Evolutionary conservation across 2,329 filamentous ascomycete genomes (phyloP).

Genomic region (Xylaria sp.): DNA sequence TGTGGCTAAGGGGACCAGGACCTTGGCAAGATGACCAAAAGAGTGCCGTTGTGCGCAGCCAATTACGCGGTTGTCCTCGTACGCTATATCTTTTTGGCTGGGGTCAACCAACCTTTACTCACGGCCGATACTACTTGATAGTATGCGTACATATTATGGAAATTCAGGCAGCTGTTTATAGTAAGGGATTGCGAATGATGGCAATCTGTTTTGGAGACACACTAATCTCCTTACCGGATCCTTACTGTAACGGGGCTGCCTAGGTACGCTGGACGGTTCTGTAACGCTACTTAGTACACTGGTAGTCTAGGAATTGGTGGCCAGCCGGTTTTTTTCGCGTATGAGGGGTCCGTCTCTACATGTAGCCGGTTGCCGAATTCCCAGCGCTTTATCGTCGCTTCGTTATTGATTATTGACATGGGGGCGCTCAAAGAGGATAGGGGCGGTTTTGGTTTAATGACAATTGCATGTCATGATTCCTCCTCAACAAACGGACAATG

Average conservation of each 20-base stretch:
- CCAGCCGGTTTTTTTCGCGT: not conserved
- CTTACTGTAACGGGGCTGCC: constrained; percentile 19
- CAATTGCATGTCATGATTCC: not conserved
- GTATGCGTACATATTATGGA: not conserved
- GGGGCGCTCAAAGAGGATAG: not conserved
- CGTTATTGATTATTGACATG: not conserved
- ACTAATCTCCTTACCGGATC: constrained; percentile 10
- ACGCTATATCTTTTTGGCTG: not conserved
- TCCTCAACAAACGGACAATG: not conserved
- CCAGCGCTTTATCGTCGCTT: not conserved
- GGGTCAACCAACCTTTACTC: too few relatives aligned
- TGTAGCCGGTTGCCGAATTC: constrained; percentile 6
- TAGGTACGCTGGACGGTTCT: not conserved
- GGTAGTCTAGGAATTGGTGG: not conserved
- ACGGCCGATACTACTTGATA: too few relatives aligned
- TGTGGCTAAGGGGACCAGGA: not conserved
- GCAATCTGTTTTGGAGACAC: constrained; percentile 14
- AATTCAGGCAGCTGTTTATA: not conserved
- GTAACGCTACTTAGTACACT: not conserved
- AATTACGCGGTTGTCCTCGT: constrained; percentile 12
- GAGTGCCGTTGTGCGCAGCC: constrained; percentile 3
- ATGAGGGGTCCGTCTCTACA: not conserved
- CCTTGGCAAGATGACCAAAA: constrained; percentile 4
- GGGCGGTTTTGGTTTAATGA: not conserved
- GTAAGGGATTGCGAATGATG: constrained; percentile 12